Base-by-base conservation (phyloP, 805 yeast genomes). In the Ogataea siamensis region DNA sequence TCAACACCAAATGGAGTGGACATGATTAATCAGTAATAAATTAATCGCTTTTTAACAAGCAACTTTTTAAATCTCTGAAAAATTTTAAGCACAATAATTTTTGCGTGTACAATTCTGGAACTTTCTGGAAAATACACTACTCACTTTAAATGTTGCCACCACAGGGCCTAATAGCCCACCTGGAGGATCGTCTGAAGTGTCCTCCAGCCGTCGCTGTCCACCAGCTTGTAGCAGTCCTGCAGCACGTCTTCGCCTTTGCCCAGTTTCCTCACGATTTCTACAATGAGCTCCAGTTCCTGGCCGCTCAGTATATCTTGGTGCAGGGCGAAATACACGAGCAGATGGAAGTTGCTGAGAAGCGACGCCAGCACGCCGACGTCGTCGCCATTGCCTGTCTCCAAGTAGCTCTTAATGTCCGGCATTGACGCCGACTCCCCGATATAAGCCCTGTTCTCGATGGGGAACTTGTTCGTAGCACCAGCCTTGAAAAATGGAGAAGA, bases 1-100 rank as follows among this genome's bases (percentile, higher is more conserved):
- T 93, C 99, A 68, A 93, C 82, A 74, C 99, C 99, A 61, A 89
- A 85, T 69, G 96, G 96, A 63, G 83, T 76, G 68, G 95, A 85
- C 96, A 87, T 88, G 28, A 45, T 54, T 39, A 31, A 27, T 32
- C 8, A 28, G 17, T 13, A 28, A 28, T 11, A 11, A 38, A 13
- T 30, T 31, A 37, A 20, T 22, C 18, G 8, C 19, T 13, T 18
- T 20, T 24, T 20, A 17, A 21, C 18, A 30, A 30, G 37, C 38
- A 36, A 39, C 39, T 42, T 37, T 32, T 40, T 34, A 11, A 12
- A 35, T 26, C 31, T 34, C n/a, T 42, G 47, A 45, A 47, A 42
- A 42, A 34, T 45, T 47, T 47, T 38, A 38, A 38, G 23, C 37
- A n/a, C 12, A 21, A 30, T 34, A 33, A 34, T 28, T 37, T 32